Conservation (phyloP, 2,329 filamentous ascomycete species). For the Xylariaceae sp. region DNA sequence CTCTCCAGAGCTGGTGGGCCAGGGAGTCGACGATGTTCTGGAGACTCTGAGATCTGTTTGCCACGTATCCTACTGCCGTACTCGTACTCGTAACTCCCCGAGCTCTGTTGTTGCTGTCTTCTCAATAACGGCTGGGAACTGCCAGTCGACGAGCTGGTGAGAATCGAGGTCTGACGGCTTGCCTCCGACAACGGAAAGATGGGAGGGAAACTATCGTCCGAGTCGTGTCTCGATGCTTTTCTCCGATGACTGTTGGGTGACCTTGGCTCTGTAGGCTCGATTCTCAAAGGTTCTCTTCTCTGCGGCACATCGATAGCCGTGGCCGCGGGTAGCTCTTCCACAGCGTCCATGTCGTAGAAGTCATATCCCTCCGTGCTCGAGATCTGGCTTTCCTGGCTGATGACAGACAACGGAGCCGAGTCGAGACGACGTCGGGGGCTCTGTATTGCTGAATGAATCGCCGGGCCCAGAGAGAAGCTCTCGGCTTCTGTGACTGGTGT, state of each 20-base stretch:
- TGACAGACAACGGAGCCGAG: constrained; percentile 50
- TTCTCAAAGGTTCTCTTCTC: constrained; percentile 37
- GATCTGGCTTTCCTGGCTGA: constrained; percentile 50
- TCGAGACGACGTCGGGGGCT: constrained; percentile 46
- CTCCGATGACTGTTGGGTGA: constrained; percentile 32
- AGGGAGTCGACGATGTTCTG: constrained; percentile 19
- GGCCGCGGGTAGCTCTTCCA: constrained; percentile 41
- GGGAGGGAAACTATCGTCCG: constrained; percentile 56
- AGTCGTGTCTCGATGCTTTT: constrained; percentile 47
- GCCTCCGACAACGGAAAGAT: constrained; percentile 58
- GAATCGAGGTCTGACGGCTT: constrained; percentile 39
- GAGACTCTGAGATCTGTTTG: constrained; percentile 34
- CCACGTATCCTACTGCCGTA: constrained; percentile 48
- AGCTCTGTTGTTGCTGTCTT: constrained; percentile 11
- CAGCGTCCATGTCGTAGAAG: constrained; percentile 60
- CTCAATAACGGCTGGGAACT: constrained; percentile 15
- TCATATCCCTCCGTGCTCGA: constrained; percentile 62
- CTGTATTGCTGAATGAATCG: constrained; percentile 37
- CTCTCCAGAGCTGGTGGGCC: constrained; percentile 16
- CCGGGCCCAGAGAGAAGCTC: constrained; percentile 50
- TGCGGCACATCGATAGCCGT: constrained; percentile 53
- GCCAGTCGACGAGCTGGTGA: constrained; percentile 37
- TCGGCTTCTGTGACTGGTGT: constrained; percentile 51
- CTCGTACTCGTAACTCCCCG: constrained; percentile 34
- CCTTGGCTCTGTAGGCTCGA: constrained; percentile 34